Base-by-base conservation (phyloP, 78 protist species). In the Pelomyxa schiedti region DNA sequence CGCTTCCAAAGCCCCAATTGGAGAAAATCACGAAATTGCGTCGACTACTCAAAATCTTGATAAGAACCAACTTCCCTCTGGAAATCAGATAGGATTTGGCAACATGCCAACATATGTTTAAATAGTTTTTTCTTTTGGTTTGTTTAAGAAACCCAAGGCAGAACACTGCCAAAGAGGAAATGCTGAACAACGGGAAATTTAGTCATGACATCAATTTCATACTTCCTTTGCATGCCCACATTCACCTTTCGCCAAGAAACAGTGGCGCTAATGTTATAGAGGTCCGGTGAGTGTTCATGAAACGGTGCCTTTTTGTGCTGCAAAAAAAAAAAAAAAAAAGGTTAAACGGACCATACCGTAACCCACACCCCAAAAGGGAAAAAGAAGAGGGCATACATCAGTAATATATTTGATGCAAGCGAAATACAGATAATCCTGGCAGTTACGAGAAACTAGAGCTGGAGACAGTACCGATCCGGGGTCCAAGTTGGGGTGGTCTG, bases 101-200 rank as follows among this genome's bases (percentile, higher is more conserved):
- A n/a, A n/a, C n/a, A n/a, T n/a, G n/a, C n/a, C n/a, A n/a, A n/a
- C n/a, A n/a, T n/a, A n/a, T n/a, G n/a, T n/a, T n/a, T n/a, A n/a
- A n/a, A n/a, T n/a, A n/a, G n/a, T n/a, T n/a, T n/a, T n/a, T n/a
- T n/a, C n/a, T n/a, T n/a, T n/a, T n/a, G n/a, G n/a, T n/a, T n/a
- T n/a, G n/a, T n/a, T n/a, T n/a, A n/a, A n/a, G n/a, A n/a, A n/a
- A n/a, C n/a, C n/a, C n/a, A 76, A 4, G 66, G 80, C 24, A 90
- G 9, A 8, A 90, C 68, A 1, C 86, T 47, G 72, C 97, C 95
- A 66, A 93, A 93, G 6, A 79, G 7, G 47, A 90, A 84, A 82
- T 93, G 97, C 67, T 93, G 97, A 38, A 93, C 66, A 26, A 93
- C 90, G 3, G 93, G 92, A n/a, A 73, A 79, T 67, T 93, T 89